Percentiles rank a stretch among this genome's conserved stretches.
phyloP scores from a whole-genome alignment of 2,329 filamentous ascomycete genomes.

The Herpotrichia juniperi region DNA sequence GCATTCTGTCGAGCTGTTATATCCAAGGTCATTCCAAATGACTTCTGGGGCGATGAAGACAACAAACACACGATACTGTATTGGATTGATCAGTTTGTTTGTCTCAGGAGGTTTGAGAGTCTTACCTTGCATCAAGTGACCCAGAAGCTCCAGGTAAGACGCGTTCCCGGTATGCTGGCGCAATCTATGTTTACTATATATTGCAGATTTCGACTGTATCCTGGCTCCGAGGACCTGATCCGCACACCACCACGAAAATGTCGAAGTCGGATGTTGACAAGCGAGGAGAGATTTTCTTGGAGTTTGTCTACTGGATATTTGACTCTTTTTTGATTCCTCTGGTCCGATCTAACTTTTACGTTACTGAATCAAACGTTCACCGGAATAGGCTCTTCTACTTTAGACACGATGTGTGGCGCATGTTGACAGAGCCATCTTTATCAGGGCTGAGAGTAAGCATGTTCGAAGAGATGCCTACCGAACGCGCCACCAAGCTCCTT shows the following conservation, averaged over 20 bases:
- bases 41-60: constrained; percentile 72
- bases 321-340: constrained; percentile 91
- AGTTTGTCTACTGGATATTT: constrained; percentile 91
- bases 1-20: constrained; percentile 84
- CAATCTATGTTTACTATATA: constrained; percentile 22
- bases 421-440: constrained; percentile 75
- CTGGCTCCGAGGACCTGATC: constrained; percentile 71
- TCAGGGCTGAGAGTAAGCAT: constrained; percentile 69
- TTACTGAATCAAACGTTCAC: constrained; percentile 85
- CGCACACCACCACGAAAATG: constrained; percentile 58
- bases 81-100: constrained; percentile 78
- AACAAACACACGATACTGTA: constrained; percentile 70
- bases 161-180: constrained; percentile 9
- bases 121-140: constrained; percentile 78
- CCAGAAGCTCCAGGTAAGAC: constrained; percentile 73
- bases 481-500: constrained; percentile 64
- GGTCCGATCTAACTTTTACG: constrained; percentile 86
- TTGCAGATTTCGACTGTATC: constrained; percentile 67
- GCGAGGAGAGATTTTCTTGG: constrained; percentile 77
- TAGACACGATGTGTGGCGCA: constrained; percentile 88
- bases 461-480: constrained; percentile 76
- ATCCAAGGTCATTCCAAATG: constrained; percentile 72
- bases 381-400: constrained; percentile 90
- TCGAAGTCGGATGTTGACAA: constrained; percentile 76
- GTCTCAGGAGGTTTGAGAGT: constrained; percentile 79